Conservation (phyloP, 208 protist species). For the Phytomonas sp. region DNA sequence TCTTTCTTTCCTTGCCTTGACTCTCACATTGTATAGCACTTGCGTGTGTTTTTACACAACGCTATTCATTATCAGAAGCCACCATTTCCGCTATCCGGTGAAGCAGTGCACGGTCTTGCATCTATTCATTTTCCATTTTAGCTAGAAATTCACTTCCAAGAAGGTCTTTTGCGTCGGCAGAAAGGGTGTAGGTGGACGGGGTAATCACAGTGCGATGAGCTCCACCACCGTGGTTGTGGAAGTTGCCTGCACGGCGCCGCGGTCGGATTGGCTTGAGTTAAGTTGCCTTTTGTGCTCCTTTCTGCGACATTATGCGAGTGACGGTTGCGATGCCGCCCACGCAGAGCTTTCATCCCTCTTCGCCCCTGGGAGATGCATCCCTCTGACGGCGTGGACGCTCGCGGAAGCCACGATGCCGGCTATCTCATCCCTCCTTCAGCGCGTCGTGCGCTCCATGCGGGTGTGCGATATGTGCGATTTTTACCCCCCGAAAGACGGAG, state of each 20-base stretch:
- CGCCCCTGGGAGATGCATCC: too few species aligned
- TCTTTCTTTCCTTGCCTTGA: not conserved
- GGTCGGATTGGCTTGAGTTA: slow-evolving; percentile 26
- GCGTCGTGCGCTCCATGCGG: slow-evolving; percentile 25
- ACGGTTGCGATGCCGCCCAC: slow-evolving; percentile 5
- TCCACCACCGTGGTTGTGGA: slow-evolving; percentile 31
- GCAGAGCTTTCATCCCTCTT: slow-evolving; percentile 22
- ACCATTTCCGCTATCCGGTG: not conserved
- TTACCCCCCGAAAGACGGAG: not conserved
- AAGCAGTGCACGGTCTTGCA: not conserved
- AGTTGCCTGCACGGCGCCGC: slow-evolving; percentile 24
- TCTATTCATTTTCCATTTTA: too few species aligned
- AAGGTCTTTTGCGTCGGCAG: not conserved
- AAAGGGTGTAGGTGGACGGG: not conserved
- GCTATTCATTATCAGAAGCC: not conserved
- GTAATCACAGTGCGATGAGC: not conserved
- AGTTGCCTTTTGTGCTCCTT: slow-evolving; percentile 18
- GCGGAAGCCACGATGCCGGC: slow-evolving; percentile 10
- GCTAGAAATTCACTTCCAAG: not conserved
- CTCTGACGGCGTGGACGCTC: slow-evolving; percentile 2
- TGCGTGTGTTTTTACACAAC: not conserved
- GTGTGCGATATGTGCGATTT: slow-evolving; percentile 44
- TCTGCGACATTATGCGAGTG: slow-evolving; percentile 19
- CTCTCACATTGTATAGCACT: slow-evolving; percentile 2
- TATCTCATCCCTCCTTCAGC: slow-evolving; percentile 10